These are phyloP conservation scores for Hypoxylon cercidicola DNA, from an alignment of 495 filamentous ascomycete genomes.

Conservation along the genomic window DNA sequence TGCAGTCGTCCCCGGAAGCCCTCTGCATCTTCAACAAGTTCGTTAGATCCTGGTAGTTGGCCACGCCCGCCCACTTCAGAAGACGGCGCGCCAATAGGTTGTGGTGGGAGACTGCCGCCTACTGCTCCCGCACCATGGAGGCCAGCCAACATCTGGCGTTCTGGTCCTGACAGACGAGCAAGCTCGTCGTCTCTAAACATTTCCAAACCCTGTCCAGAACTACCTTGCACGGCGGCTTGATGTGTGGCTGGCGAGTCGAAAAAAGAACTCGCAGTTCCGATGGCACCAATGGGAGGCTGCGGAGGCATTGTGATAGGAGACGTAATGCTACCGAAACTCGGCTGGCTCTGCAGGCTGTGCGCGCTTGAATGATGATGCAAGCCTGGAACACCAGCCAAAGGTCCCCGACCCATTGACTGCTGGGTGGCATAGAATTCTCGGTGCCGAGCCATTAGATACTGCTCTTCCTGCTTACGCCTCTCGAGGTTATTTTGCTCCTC, in stretches of 20 bases:
- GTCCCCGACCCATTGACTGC: conserved; percentile 66
- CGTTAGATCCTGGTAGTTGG: conserved; percentile 53
- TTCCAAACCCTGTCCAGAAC: conserved; percentile 49
- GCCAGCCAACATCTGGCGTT: conserved; percentile 49
- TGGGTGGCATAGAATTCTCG: conserved; percentile 92
- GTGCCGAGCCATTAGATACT: conserved; percentile 94
- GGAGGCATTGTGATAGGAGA: conserved; percentile 83
- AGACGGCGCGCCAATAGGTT: conserved; percentile 44
- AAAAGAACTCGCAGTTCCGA: conserved; percentile 66
- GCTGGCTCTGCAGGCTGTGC: conserved; percentile 95
- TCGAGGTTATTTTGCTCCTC: conserved; percentile 98
- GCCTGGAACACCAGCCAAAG: conserved; percentile 72
- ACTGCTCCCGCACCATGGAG: conserved; percentile 40
- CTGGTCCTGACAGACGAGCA: conserved; percentile 49
- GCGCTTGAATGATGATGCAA: conserved; percentile 94
- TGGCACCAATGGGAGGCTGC: conserved; percentile 72
- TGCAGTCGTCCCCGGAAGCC: conserved; percentile 63
- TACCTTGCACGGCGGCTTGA: conserved; percentile 46
- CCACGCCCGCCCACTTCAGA: conserved; percentile 49
- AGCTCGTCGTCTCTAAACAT: conserved; percentile 61
- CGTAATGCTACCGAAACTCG: conserved; percentile 90
- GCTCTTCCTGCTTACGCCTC: conserved; percentile 95
- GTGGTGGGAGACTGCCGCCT: conserved; percentile 42
- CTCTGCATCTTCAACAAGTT: conserved; percentile 61
- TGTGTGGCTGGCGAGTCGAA: conserved; percentile 68